Evolutionary conservation across 2,329 filamentous ascomycete genomes (phyloP), one percentile per base, ranked within the genome.

Genomic region (Trichoderma pleuroti): DNA sequence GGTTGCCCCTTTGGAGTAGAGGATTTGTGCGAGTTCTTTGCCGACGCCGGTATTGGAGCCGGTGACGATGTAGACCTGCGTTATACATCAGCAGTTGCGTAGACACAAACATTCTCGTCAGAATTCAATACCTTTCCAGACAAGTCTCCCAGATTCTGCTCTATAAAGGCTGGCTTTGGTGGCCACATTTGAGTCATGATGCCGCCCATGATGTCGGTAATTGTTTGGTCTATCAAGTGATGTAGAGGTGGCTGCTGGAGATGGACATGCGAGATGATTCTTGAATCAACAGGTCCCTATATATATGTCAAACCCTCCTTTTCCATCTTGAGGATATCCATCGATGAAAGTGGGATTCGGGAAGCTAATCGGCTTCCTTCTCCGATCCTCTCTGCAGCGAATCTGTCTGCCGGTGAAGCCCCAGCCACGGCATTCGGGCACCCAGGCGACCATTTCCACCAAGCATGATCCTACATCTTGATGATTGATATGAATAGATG

Each of bases 81-180:
- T 5, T 11, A 12, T 11, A 3, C 8, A 36, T 70, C 7, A 65
- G 36, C n/a, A 11, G 16, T 4, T 16, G 8, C 0, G 5, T n/a
- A 21, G 14, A n/a, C 18, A 1, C 2, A 21, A 5, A 4, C 28
- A 21, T 18, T 2, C 5, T 39, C 4, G 0, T 4, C 9, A 18
- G 5, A 12, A 11, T 36, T 18, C 54, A 86, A 75, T 79, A 91
- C 90, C 92, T 75, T 75, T 30, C 63, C 72, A 0, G 68, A 24
- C 9, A 74, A 59, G n/a, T 73, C 72, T 0, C 92, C 91, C n/a
- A 96, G 85, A 76, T 97, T 92, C 78, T 95, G 26, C 28, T 74
- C 73, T 14, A 70, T 72, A 52, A 74, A 73, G 39, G 64, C 65
- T 14, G 70, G 56, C n/a, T 69, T 62, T 2, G 70, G 65, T 12